Conservation (phyloP, 1,284 basidiomycete genomes). For the Heterobasidion occidentale region DNA sequence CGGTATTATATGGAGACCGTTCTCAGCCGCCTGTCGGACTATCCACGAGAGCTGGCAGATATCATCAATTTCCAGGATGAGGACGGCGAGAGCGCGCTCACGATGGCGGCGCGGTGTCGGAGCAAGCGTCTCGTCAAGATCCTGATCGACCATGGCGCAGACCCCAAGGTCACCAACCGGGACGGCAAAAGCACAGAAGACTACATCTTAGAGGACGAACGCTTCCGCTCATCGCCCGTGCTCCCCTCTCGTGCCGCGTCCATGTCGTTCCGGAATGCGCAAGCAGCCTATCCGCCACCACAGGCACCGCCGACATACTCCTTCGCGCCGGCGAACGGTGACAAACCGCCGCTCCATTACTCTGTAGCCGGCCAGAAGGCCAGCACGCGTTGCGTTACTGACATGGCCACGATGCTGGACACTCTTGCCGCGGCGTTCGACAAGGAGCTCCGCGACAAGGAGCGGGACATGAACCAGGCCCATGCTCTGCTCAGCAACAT, state of each 20-base stretch:
- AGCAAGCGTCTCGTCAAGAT: slow-evolving; percentile 97
- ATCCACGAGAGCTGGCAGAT: slow-evolving; percentile 93
- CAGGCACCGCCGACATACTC: slow-evolving; percentile 29
- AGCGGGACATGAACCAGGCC: slow-evolving; percentile 88
- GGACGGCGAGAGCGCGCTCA: slow-evolving; percentile 96
- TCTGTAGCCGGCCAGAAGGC: slow-evolving; percentile 86
- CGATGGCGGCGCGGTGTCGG: slow-evolving; percentile 92
- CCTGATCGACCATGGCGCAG: slow-evolving; percentile 93
- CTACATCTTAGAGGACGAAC: slow-evolving; percentile 97
- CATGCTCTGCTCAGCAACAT: slow-evolving; percentile 84
- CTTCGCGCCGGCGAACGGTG: slow-evolving; percentile 41
- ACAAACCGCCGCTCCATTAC: slow-evolving; percentile 73
- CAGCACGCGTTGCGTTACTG: slow-evolving; percentile 77
- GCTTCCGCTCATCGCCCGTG: slow-evolving; percentile 87
- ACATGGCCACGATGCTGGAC: slow-evolving; percentile 84
- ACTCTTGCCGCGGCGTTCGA: slow-evolving; percentile 91
- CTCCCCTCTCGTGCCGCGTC: slow-evolving; percentile 55
- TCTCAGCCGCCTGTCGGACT: slow-evolving; percentile 84
- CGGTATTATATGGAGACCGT: slow-evolving; percentile 99
- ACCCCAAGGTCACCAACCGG: slow-evolving; percentile 92
- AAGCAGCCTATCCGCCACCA: slow-evolving; percentile 43
- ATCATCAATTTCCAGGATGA: slow-evolving; percentile 99
- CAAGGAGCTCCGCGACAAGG: slow-evolving; percentile 86
- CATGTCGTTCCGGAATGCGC: slow-evolving; percentile 64
- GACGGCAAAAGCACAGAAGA: slow-evolving; percentile 98